phyloP scores from a whole-genome alignment of 495 filamentous ascomycete genomes.

The Pyronema domesticum region DNA sequence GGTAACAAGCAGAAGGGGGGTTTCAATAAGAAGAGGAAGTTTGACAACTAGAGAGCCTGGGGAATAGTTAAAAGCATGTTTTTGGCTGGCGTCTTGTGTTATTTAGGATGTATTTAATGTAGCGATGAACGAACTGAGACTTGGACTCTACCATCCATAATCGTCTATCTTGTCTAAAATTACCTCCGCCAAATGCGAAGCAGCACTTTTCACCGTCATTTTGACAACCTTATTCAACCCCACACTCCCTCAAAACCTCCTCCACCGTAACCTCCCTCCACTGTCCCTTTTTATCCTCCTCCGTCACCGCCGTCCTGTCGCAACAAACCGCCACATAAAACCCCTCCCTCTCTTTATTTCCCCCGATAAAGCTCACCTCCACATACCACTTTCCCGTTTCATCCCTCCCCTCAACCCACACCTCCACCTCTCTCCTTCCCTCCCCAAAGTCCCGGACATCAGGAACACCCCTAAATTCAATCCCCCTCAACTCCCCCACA shows the following conservation, averaged over 20 bases:
- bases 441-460: no score
- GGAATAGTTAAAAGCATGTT: neutral
- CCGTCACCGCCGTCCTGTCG: neutral
- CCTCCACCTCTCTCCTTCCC: neutral
- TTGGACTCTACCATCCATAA: no score
- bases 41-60: neutral
- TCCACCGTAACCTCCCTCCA: neutral
- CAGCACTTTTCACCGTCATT: no score
- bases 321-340: constrained; percentile 3
- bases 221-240: no score
- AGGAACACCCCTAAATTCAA: no score
- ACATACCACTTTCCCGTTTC: neutral
- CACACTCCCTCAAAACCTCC: no score
- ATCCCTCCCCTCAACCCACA: neutral
- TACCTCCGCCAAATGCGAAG: neutral
- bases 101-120: neutral
- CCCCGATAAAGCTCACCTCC: neutral
- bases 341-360: neutral
- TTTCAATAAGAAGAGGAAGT: constrained; percentile 2
- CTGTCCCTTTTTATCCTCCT: neutral
- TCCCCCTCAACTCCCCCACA: no score
- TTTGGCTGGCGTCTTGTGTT: neutral
- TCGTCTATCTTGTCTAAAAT: neutral
- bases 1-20: neutral
- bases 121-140: no score